Evolutionary conservation across 2,329 filamentous ascomycete genomes (phyloP), one percentile per base, ranked within the genome.

Genomic region (Anisogramma anomala): DNA sequence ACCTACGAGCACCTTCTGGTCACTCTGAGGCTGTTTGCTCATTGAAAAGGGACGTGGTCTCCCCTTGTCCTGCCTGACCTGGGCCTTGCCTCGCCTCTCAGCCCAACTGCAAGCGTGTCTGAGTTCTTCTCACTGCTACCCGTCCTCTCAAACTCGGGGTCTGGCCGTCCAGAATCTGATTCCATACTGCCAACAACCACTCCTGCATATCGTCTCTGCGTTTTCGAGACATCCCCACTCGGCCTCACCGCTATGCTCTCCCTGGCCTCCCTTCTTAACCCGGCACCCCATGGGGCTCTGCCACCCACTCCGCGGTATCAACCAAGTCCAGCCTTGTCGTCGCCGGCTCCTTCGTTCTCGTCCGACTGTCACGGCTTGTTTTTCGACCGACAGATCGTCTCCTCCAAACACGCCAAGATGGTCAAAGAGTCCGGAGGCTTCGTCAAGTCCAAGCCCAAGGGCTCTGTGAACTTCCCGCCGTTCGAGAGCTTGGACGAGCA

Each of bases 381-480:
- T 39, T 45, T 50, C 20, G 52, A 55, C 33, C 53, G 53, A 46
- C 49, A 53, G 43, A 47, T 52, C 42, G 52, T 59, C 45, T 27
- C 41, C 25, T 48, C 56, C 48, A 72, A 68, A 52, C 68, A 70
- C 48, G 15, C 37, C 37, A 84, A 79, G 61, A 66, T 79, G 53
- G 63, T 71, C 43, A 85, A 83, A 57, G 77, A 83, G 52, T 71
- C 69, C 20, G 70, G 75, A 1, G 61, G 80, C 6, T 78, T 82
- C 55, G 67, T 68, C 20, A 76, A 74, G 52, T 74, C 73, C 34
- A 69, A 71, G 44, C 66, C 75, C 23, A 76, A 77, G 48, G 84
- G 82, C 3, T 64, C 71, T 20, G 68, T 93, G 50, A 80, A 81
- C 55, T 94, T 81, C 55, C 72, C 72, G 14, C 84, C 88, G 1